A percentile compares a stretch with the other conserved stretches of the same genome.
phyloP scores from a whole-genome alignment of 2,329 filamentous ascomycete species.

The Fusarium nisikadoi region DNA sequence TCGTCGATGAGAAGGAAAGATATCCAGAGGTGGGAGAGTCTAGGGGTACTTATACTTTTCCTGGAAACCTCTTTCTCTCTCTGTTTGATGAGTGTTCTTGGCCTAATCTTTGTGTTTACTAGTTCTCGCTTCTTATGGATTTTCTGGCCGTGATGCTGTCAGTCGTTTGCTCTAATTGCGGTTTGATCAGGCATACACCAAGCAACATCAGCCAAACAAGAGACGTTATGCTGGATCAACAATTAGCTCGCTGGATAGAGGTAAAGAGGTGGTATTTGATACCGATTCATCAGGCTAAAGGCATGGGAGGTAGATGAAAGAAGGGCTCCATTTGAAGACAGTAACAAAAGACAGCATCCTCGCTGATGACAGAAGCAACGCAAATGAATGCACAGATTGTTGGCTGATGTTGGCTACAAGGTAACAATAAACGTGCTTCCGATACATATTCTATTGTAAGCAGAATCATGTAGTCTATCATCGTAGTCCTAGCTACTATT shows the following conservation, averaged over 20 bases:
- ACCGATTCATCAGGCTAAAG: neutral
- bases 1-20: neutral
- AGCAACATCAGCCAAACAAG: neutral
- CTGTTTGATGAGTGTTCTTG: neutral
- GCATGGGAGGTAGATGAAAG: neutral
- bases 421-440: neutral
- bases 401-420: neutral
- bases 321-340: neutral
- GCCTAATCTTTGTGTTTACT: neutral
- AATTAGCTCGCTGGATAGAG: no score
- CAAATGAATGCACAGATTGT: neutral
- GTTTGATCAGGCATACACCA: neutral
- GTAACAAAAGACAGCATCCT: neutral
- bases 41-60: slow-evolving; percentile 22
- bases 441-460: neutral
- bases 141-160: neutral
- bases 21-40: neutral
- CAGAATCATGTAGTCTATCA: neutral
- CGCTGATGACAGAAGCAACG: neutral
- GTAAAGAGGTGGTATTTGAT: neutral
- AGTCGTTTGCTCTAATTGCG: neutral
- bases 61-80: neutral
- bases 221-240: neutral
- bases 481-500: neutral
- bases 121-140: neutral